Percentiles rank a stretch among this genome's conserved stretches.
Conservation (phyloP, 2,329 filamentous ascomycete genomes). For the Cytospora schulzeri region DNA sequence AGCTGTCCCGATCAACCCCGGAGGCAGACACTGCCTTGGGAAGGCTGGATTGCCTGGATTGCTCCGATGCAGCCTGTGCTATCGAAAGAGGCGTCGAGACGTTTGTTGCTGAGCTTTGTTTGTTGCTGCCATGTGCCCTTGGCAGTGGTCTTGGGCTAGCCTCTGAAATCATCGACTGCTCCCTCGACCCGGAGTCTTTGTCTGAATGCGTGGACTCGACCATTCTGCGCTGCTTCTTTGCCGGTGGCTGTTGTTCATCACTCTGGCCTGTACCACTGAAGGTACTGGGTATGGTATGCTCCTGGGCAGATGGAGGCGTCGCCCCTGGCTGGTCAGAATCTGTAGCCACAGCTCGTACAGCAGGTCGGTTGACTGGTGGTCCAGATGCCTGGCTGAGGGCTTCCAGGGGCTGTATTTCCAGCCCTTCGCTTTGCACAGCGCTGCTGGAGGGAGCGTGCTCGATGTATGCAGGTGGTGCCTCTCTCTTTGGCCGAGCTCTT, state of each 20-base stretch:
- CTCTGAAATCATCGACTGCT: background rate
- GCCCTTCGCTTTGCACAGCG: conserved; percentile 35
- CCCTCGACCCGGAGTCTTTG: background rate
- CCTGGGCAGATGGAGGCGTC: conserved; percentile 40
- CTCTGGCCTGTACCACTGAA: conserved; percentile 26
- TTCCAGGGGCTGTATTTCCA: conserved; percentile 37
- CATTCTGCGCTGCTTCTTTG: conserved; percentile 7
- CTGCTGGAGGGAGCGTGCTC: conserved; percentile 34
- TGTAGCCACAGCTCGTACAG: conserved; percentile 19
- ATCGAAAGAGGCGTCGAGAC: conserved; percentile 8
- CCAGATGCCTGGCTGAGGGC: conserved; percentile 30
- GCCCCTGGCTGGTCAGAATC: conserved; percentile 24
- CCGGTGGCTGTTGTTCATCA: background rate
- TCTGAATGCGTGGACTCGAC: conserved; percentile 2
- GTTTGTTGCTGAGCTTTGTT: conserved; percentile 6
- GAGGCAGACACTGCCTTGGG: background rate
- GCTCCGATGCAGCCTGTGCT: background rate
- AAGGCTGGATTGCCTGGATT: background rate
- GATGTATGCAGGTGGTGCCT: conserved; percentile 14
- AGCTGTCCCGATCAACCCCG: background rate
- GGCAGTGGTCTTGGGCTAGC: background rate
- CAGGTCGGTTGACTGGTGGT: conserved; percentile 32
- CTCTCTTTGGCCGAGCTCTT: conserved; percentile 9
- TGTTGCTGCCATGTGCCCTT: background rate
- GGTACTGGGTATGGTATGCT: conserved; percentile 35